Base-by-base conservation (phyloP, 164 flowering plant species). In the Dillenia turbinata region DNA sequence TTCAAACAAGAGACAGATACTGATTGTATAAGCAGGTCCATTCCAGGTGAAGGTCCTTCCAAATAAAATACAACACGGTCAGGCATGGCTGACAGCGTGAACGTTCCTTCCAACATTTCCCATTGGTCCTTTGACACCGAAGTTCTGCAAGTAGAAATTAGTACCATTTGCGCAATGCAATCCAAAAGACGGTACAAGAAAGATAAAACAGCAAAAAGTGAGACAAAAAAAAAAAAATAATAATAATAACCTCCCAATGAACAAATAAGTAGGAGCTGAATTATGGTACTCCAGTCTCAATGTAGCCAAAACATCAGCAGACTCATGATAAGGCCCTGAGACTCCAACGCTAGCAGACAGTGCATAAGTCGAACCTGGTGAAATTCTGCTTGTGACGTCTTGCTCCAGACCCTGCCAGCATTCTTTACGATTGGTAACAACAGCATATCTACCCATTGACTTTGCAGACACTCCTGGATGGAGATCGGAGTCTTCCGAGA, bases 331-430 rank as follows among this genome's bases (percentile, higher is more conserved):
- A 61, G 79, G 54, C 43, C 92, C 94, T 0, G 85, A 81, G 6
- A 89, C 86, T 56, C 87, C 82, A 64, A 93, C 95, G 61, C 40
- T 55, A 55, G 94, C 91, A 65, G 84, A 79, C 63, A 93, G 84
- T 3, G 57, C 60, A 61, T 87, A 90, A 26, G 77, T 71, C 46
- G 67, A 66, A 62, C 86, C 85, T 2, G 77, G 77, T 16, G 78
- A 79, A 62, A 89, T 77, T 66, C 71, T 74, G 60, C 50, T 52
- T 24, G 97, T 89, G 64, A 93, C 87, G 73, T 93, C 97, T 69
- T 93, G 98, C 56, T 90, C 96, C 66, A 90, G 74, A 47, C 97
- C 92, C 56, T 93, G 96, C 98, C 98, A 93, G 59, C 73, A 60
- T 55, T 87, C 80, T 17, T 67, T 87, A 15, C 96, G 85, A 71